phyloP scores from a whole-genome alignment of 495 filamentous ascomycete genomes.

The Lichenothelia convexa region DNA sequence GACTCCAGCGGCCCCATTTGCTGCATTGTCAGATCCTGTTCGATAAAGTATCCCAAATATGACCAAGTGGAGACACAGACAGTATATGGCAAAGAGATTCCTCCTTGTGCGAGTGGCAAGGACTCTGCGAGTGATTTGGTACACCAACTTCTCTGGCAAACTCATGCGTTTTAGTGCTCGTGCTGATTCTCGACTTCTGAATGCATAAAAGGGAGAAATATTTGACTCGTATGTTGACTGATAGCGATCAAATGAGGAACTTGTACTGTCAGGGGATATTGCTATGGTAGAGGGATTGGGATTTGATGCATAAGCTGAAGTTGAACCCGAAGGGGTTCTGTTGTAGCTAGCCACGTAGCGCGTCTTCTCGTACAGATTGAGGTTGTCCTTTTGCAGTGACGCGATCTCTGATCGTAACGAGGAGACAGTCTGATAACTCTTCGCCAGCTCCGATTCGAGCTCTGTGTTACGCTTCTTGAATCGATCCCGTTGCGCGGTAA shows the following conservation, averaged over 20 bases:
- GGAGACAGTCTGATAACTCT: conserved; percentile 62
- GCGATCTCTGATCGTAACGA: conserved; percentile 81
- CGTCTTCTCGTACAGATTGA: conserved; percentile 94
- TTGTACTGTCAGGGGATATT: conserved; percentile 36
- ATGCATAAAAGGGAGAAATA: conserved; percentile 88
- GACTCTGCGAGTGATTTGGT: conserved; percentile 78
- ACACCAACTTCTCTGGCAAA: conserved; percentile 73
- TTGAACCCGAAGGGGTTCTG: conserved; percentile 25
- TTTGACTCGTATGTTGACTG: conserved; percentile 85
- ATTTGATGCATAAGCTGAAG: conserved; percentile 50
- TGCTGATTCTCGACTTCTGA: conserved; percentile 76
- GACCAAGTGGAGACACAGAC: conserved; percentile 68
- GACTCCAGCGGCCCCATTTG: conserved; percentile 18
- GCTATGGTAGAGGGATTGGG: conserved; percentile 59
- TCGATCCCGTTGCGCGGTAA: conserved; percentile 90
- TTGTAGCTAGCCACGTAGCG: conserved; percentile 88
- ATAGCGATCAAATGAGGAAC: conserved; percentile 67
- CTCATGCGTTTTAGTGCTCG: conserved; percentile 92
- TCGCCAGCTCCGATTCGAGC: conserved; percentile 78
- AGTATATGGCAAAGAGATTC: conserved; percentile 92
- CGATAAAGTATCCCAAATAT: conserved; percentile 75
- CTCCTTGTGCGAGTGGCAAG: conserved; percentile 76
- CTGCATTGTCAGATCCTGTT: conserved; percentile 38
- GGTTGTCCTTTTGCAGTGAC: conserved; percentile 86
- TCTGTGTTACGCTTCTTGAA: conserved; percentile 94